Evolutionary conservation across 202 grass and related monocot genomes (phyloP), one percentile per base, ranked within the genome.

Genomic region (Panicum hallii): DNA sequence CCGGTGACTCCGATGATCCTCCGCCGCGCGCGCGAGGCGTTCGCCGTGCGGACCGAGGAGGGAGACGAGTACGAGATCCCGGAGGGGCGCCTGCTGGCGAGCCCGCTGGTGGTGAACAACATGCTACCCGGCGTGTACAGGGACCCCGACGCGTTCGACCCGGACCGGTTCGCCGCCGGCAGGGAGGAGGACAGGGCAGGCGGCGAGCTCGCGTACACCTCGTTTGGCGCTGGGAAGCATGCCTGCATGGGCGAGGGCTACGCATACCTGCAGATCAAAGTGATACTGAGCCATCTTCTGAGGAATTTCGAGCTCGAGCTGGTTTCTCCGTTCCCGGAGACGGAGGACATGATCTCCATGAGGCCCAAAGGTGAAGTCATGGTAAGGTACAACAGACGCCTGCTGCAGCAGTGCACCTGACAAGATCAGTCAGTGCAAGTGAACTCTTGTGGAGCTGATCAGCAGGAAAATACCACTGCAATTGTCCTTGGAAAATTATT

Each of bases 271-370:
- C 82, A 86, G 72, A 74, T 91, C 56, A 91, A 91, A 69, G 74
- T 68, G 5, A 83, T 91, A 63, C 74, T 79, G 83, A 89, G 83
- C 64, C 87, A 92, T 68, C 55, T 92, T 30, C 67, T 89, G 7
- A 57, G 83, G 20, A 92, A 89, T 65, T 92, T 92, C 0, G 86
- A 92, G 79, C 78, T 89, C 5, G 52, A 84, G 47, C 54, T 92
- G 10, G 62, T 83, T 15, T 92, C 90, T 1, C 80, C 83, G 43
- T 92, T 92, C 61, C 86, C 79, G 0, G 83, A 84, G 41, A 83
- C 63, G 34, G 49, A 92, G 83, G 83, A 83, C 42, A 75, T 77
- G 74, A 15, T 77, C 26, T 62, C 56, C 67, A 41, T 81, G 79
- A 78, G 77, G 41, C 48, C 78, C 15, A 88, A 82, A 63, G 89